Conservation (phyloP, 129 eudicot species). For the Heracleum sosnowskyi region DNA sequence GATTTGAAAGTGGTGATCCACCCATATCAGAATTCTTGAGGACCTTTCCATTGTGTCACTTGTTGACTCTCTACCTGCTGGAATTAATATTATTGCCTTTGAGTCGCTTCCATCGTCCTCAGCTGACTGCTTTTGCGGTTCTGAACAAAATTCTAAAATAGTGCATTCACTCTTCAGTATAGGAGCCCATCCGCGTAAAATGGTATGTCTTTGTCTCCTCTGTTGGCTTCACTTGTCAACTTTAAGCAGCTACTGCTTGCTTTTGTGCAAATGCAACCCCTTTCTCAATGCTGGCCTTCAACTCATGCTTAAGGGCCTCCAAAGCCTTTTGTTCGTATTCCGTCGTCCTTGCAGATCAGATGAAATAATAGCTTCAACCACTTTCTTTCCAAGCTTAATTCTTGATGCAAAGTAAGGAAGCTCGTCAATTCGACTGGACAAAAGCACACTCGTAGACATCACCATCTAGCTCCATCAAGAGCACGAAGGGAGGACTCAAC, state of each 20-base stretch:
- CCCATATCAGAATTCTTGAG: too few relatives aligned
- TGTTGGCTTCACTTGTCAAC: conserved; percentile 8
- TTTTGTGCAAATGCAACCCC: conserved; percentile 57
- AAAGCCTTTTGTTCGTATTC: conserved; percentile 64
- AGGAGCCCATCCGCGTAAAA: conserved; percentile 12
- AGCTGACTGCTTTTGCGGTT: too few relatives aligned
- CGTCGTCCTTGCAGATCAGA: conserved; percentile 58
- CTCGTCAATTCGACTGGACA: conserved; percentile 60
- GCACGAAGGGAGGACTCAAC: conserved; percentile 86
- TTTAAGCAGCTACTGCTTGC: conserved; percentile 45
- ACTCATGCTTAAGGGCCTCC: conserved; percentile 63
- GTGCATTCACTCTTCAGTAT: conserved; percentile 5
- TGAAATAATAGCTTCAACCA: conserved; percentile 55
- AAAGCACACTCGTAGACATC: conserved; percentile 76
- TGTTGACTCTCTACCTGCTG: too few relatives aligned
- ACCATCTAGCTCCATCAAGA: conserved; percentile 69
- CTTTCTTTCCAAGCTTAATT: conserved; percentile 60
- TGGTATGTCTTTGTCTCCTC: conserved; percentile 16
- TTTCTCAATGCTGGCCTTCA: conserved; percentile 73
- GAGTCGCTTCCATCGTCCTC: too few relatives aligned
- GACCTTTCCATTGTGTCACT: too few relatives aligned
- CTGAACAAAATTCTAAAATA: conserved; percentile 31
- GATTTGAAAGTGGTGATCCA: too few relatives aligned
- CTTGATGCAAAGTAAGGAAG: conserved; percentile 83
- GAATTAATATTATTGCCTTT: too few relatives aligned